Evolutionary conservation across 768 basidiomycete species (phyloP).

Genomic region (Pleurotus pulmonarius): DNA sequence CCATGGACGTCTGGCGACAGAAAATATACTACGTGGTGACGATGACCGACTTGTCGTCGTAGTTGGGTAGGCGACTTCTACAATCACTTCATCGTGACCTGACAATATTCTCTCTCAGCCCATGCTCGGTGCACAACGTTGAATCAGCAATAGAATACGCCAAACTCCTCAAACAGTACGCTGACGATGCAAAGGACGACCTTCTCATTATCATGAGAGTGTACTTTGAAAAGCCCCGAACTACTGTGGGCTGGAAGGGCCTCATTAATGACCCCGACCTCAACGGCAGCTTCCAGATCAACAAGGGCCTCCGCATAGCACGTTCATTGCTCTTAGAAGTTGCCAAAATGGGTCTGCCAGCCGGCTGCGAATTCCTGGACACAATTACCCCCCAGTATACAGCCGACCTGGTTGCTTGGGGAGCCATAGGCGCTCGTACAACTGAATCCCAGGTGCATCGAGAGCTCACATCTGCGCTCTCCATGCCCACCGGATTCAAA

Average conservation of each 20-base stretch:
- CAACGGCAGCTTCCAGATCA: constrained; percentile 92
- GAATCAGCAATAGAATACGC: constrained; percentile 89
- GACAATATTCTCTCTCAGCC: constrained; percentile 22
- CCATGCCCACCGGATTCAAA: constrained; percentile 99
- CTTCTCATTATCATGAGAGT: constrained; percentile 93
- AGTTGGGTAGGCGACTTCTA: constrained; percentile 58
- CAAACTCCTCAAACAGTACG: constrained; percentile 71
- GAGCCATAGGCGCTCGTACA: constrained; percentile 95
- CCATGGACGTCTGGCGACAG: constrained; percentile 75
- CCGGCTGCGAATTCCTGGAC: constrained; percentile 93
- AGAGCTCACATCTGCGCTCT: constrained; percentile 92
- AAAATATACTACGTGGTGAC: constrained; percentile 76
- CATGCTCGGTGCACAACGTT: constrained; percentile 92
- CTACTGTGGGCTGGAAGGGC: constrained; percentile 98
- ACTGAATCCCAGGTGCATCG: constrained; percentile 98
- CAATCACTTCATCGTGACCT: neutral
- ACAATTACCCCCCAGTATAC: constrained; percentile 76
- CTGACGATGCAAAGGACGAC: constrained; percentile 68
- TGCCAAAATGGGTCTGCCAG: constrained; percentile 84
- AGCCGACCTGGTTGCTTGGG: constrained; percentile 84
- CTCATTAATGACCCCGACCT: constrained; percentile 94
- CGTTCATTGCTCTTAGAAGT: constrained; percentile 90
- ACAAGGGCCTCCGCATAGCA: constrained; percentile 90
- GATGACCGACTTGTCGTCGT: constrained; percentile 94
- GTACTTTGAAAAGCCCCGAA: constrained; percentile 94